A percentile compares a stretch with the other conserved stretches of the same genome.
These are phyloP conservation scores for Sequoia sempervirens DNA, from an alignment of 75 land plant species.

Conservation along the genomic window DNA sequence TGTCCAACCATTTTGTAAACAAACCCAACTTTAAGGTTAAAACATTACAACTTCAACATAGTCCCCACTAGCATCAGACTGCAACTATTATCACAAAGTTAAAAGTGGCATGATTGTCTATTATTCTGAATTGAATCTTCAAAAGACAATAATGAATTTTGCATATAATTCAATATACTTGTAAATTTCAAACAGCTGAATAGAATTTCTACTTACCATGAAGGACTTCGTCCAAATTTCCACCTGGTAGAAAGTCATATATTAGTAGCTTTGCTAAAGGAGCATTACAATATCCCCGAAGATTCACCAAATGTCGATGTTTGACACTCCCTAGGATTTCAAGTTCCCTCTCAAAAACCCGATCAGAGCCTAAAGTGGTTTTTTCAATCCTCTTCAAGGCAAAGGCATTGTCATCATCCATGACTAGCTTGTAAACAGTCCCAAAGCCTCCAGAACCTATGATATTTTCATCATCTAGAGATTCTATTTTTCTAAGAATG, in stretches of 20 bases:
- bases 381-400: conserved; percentile 84
- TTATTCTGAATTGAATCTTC: not conserved
- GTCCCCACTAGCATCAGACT: not conserved
- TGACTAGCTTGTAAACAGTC: conserved; percentile 84
- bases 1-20: too few relatives aligned
- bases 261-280: conserved; percentile 80
- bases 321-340: conserved; percentile 92
- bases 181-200: not conserved
- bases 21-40: not conserved
- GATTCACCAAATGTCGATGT: conserved; percentile 87
- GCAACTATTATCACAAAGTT: not conserved
- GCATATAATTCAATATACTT: not conserved
- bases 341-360: conserved; percentile 84
- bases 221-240: conserved; percentile 84
- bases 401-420: conserved; percentile 96
- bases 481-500: conserved; percentile 69
- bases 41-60: not conserved
- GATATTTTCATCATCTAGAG: conserved; percentile 57
- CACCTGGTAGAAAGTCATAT: conserved; percentile 84
- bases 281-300: conserved; percentile 91
- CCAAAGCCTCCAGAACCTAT: conserved; percentile 94
- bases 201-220: conserved; percentile 55
- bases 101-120: not conserved
- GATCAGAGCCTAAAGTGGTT: conserved; percentile 64
- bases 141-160: not conserved